Base-by-base conservation (phyloP, 108 stramenopile genomes). In the Cyclotella sp. region DNA sequence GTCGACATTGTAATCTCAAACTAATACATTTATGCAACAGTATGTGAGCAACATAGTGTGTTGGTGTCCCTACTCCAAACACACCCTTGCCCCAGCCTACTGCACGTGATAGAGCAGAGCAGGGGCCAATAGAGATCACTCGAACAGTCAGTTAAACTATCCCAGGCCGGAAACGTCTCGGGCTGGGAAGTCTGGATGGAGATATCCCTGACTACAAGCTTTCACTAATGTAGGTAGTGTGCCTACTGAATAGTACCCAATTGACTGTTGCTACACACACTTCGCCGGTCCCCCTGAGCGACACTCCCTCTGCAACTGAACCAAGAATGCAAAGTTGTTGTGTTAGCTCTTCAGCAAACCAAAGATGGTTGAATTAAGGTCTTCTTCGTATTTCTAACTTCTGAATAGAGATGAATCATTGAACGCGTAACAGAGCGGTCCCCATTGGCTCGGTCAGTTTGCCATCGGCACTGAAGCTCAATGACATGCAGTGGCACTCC, bases 361-460 rank as follows among this genome's bases (percentile, higher is more conserved):
- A 55, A 24, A 28, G 60, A 61, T 10, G 28, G 29, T 28, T 15
- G 11, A 13, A 30, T 27, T 30, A 61, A 61, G 10, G 60, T 30
- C 29, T 61, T 34, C 29, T 30, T 61, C 60, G 30, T 14, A 30
- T 61, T 27, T 30, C 60, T 30, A 10, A 30, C 9, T 34, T 61
- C 60, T 16, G 60, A 27, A 16, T 61, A 61, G 11, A 13, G 12
- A 30, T 61, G 28, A 8, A 61, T 30, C 60, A 28, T 61, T 13
- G 24, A 13, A 14, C 29, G 24, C 11, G 8, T 16, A 14, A 61
- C 60, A 61, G 60, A 30, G 22, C 54, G 22, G 10, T 55, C 54
- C n/a, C 54, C 54, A 55, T 55, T 55, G n/a, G 54, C 54, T 22
- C 60, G 12, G 60, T 61, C 60, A 11, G 12, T 61, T 6, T 13